phyloP scores from a whole-genome alignment of 2,329 filamentous ascomycete genomes.

The Clarireedia sp. region DNA sequence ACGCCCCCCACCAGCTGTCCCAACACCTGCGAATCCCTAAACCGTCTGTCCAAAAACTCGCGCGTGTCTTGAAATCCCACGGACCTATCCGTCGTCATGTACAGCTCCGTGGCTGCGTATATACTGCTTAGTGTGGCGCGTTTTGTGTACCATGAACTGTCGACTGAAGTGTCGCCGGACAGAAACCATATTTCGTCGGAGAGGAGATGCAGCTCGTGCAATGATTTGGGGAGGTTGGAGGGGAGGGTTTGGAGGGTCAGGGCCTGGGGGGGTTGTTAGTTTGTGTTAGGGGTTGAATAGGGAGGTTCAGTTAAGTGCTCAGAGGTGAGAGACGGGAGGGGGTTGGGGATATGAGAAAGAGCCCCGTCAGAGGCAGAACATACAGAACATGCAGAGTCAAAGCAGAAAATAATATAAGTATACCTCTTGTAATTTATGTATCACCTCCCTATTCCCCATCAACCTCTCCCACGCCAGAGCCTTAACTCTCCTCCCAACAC shows the following conservation, averaged over 20 bases:
- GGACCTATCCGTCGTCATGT: slow-evolving; percentile 85
- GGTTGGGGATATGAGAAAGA: neutral
- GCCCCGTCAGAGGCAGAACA: neutral
- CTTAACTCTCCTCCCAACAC: slow-evolving; percentile 58
- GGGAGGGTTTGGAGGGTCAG: slow-evolving; percentile 86
- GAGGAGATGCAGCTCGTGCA: slow-evolving; percentile 71
- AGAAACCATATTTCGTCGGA: slow-evolving; percentile 91
- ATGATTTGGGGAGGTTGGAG: slow-evolving; percentile 63
- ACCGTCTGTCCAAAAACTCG: slow-evolving; percentile 66
- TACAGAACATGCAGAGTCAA: neutral
- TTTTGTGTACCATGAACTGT: slow-evolving; percentile 82
- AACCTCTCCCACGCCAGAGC: slow-evolving; percentile 69
- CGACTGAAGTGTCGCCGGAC: slow-evolving; percentile 72
- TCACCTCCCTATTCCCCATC: slow-evolving; percentile 62
- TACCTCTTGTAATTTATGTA: slow-evolving; percentile 82
- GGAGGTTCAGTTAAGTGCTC: neutral
- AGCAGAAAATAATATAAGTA: slow-evolving; percentile 16
- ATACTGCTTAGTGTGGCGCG: slow-evolving; percentile 53
- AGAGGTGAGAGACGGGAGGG: neutral
- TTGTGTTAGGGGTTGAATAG: neutral
- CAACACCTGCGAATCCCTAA: slow-evolving; percentile 55
- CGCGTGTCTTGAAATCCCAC: slow-evolving; percentile 68
- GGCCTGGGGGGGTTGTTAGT: slow-evolving; percentile 36
- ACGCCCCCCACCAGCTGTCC: slow-evolving; percentile 55
- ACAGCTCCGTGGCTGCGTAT: slow-evolving; percentile 77